These are phyloP conservation scores for Saitozyma sp. DNA, from an alignment of 768 basidiomycete species.

Conservation along the genomic window DNA sequence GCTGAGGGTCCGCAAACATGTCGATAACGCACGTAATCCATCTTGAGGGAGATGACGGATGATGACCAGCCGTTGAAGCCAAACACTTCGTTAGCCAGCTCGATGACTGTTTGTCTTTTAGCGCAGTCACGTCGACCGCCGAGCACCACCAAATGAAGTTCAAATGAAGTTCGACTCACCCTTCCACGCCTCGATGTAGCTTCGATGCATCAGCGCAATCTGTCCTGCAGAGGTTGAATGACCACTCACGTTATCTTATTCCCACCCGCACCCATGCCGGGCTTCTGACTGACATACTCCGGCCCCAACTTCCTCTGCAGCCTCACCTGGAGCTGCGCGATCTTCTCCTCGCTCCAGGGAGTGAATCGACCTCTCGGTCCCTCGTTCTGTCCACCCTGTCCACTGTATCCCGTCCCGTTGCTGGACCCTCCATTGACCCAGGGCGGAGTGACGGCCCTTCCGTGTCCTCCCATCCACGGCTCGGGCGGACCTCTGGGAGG, in stretches of 20 bases:
- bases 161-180: conserved; percentile 23
- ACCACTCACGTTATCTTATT: conserved; percentile 70
- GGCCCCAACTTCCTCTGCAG: conserved; percentile 87
- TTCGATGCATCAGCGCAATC: conserved; percentile 14
- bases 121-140: background rate
- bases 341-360: conserved; percentile 65
- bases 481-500: background rate
- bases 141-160: no score
- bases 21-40: conserved; percentile 47
- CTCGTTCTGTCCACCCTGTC: conserved; percentile 17
- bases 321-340: conserved; percentile 74
- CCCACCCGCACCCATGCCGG: conserved; percentile 77
- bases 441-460: conserved; percentile 1
- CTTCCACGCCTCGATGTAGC: conserved; percentile 92
- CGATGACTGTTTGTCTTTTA: conserved; percentile 64
- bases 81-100: conserved; percentile 96
- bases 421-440: conserved; percentile 13
- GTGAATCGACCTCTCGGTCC: conserved; percentile 54
- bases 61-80: conserved; percentile 97
- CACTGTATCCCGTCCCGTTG: conserved; percentile 13
- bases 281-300: conserved; percentile 84
- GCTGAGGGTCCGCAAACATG: no score
- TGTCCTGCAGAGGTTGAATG: background rate
- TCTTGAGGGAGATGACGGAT: conserved; percentile 69
- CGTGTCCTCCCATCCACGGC: conserved; percentile 12